These are phyloP conservation scores for Flaveria brownii DNA, from an alignment of 129 eudicot species.

Conservation along the genomic window DNA sequence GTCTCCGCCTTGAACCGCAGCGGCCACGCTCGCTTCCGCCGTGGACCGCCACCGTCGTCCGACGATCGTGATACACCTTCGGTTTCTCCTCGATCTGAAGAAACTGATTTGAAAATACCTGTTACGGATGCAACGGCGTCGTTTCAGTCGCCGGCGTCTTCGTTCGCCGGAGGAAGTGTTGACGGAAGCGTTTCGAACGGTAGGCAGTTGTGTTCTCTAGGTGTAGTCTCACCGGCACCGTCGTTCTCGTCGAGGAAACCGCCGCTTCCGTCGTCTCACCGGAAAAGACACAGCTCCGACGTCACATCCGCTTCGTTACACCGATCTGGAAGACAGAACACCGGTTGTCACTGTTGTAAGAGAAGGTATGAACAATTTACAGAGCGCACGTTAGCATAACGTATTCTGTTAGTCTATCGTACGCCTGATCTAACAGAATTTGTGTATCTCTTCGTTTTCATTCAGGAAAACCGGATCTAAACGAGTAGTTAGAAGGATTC, in stretches of 20 bases:
- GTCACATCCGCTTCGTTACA: slow-evolving; percentile 20
- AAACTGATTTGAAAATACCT: slow-evolving; percentile 8
- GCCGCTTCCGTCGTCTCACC: slow-evolving; percentile 52
- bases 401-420: not conserved
- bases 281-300: slow-evolving; percentile 51
- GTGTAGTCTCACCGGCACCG: slow-evolving; percentile 38
- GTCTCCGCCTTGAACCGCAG: slow-evolving; percentile 50
- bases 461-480: slow-evolving; percentile 48
- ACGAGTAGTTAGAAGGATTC: slow-evolving; percentile 45
- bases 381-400: slow-evolving; percentile 14
- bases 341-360: slow-evolving; percentile 53
- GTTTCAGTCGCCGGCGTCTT: slow-evolving; percentile 44
- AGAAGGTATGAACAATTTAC: slow-evolving; percentile 41
- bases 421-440: too few species aligned
- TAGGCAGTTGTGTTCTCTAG: slow-evolving; percentile 34
- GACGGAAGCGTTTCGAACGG: slow-evolving; percentile 70
- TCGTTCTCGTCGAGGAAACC: slow-evolving; percentile 57
- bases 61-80: slow-evolving; percentile 28
- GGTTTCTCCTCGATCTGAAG: slow-evolving; percentile 18
- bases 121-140: slow-evolving; percentile 36
- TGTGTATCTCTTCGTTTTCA: not conserved
- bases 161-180: slow-evolving; percentile 58
- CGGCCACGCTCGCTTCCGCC: slow-evolving; percentile 85
- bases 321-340: slow-evolving; percentile 28
- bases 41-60: slow-evolving; percentile 40